Conservation (phyloP, 352 stramenopile genomes). For the Globisporangium irregulare region DNA sequence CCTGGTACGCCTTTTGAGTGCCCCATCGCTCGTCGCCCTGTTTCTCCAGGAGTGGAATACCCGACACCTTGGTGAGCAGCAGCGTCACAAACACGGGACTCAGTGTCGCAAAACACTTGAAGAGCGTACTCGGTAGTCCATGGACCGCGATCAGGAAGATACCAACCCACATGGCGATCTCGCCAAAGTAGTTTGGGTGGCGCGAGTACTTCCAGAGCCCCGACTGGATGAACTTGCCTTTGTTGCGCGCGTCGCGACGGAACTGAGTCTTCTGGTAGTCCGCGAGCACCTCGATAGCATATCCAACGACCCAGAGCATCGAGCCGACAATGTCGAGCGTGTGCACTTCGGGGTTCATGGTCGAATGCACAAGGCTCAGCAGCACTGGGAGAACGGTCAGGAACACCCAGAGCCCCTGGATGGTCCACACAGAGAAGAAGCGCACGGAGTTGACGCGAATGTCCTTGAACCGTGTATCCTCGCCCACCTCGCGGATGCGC, state of each 20-base stretch:
- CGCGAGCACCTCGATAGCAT: constrained; percentile 48
- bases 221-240: constrained; percentile 57
- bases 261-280: constrained; percentile 64
- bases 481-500: constrained; percentile 60
- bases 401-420: constrained; percentile 84
- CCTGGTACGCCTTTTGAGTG: constrained; percentile 50
- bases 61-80: constrained; percentile 68
- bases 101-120: constrained; percentile 41
- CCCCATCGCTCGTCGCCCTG: constrained; percentile 72
- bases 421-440: constrained; percentile 78
- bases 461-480: constrained; percentile 72
- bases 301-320: constrained; percentile 43
- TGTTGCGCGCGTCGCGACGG: constrained; percentile 37
- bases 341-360: constrained; percentile 20
- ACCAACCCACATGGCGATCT: constrained; percentile 89
- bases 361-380: constrained; percentile 40
- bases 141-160: constrained; percentile 52
- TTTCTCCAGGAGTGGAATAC: constrained; percentile 78
- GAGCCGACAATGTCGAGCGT: constrained; percentile 44
- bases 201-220: constrained; percentile 88
- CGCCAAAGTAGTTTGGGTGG: constrained; percentile 92
- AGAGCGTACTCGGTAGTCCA: constrained; percentile 31
- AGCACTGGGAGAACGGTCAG: constrained; percentile 71
- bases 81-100: constrained; percentile 71
- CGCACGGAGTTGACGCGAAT: constrained; percentile 59